Evolutionary conservation across 495 filamentous ascomycete genomes (phyloP).

Genomic region (Pyrenopolyporus hunteri): DNA sequence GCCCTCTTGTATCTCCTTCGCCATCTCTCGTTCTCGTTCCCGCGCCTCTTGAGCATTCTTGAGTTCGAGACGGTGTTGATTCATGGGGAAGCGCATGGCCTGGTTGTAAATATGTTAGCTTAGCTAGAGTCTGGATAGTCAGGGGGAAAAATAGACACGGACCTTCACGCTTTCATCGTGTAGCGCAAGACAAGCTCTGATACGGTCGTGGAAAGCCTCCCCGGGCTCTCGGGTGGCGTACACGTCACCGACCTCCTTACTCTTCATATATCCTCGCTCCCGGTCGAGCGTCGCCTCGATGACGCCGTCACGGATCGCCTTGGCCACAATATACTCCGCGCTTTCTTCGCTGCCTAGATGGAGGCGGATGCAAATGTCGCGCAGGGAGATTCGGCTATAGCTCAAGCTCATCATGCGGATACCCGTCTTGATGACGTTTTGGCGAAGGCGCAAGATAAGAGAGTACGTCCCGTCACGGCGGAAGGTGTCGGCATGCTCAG

Average conservation of each 20-base stretch:
- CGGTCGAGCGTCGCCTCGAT: conserved; percentile 96
- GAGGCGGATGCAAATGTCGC: conserved; percentile 95
- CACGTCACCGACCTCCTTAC: conserved; percentile 91
- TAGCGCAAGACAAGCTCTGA: conserved; percentile 83
- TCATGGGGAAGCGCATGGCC: conserved; percentile 99
- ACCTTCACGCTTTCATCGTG: conserved; percentile 99
- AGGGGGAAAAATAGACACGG: conserved; percentile 37
- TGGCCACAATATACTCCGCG: conserved; percentile 98
- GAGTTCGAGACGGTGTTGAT: conserved; percentile 95
- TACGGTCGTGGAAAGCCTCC: conserved; percentile 96
- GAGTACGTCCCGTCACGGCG: conserved; percentile 94
- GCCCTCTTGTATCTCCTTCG: conserved; percentile 98
- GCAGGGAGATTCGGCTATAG: conserved; percentile 95
- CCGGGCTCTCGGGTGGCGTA: conserved; percentile 95
- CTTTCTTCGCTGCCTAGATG: conserved; percentile 93
- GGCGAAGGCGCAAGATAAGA: conserved; percentile 87
- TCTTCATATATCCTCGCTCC: conserved; percentile 97
- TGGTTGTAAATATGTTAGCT: conserved; percentile 44
- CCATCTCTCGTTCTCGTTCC: conserved; percentile 92
- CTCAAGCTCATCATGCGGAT: conserved; percentile 99
- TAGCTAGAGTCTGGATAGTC: not conserved
- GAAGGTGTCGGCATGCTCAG: conserved; percentile 80
- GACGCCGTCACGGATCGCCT: conserved; percentile 96
- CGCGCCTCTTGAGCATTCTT: conserved; percentile 98
- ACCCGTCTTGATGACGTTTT: conserved; percentile 99